phyloP scores from a whole-genome alignment of 495 filamentous ascomycete genomes.

The Chaetomium fimeti region DNA sequence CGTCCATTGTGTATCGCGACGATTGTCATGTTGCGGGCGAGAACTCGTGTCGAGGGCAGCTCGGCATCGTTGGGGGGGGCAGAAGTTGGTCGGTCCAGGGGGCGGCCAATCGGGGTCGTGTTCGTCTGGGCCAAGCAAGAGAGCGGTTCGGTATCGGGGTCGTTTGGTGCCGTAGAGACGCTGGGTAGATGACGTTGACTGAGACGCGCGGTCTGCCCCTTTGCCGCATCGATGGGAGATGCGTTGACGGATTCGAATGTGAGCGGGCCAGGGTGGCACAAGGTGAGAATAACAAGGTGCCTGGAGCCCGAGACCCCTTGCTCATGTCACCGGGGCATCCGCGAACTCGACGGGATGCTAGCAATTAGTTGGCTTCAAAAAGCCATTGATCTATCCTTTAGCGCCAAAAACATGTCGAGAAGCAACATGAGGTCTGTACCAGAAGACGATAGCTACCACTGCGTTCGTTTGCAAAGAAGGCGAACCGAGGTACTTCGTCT shows the following conservation, averaged over 20 bases:
- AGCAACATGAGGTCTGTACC: too few relatives aligned
- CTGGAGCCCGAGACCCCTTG: too few relatives aligned
- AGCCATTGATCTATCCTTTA: too few relatives aligned
- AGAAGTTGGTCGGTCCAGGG: not conserved
- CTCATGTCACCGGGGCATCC: too few relatives aligned
- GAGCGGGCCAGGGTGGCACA: not conserved
- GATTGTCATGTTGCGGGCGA: conserved; percentile 33
- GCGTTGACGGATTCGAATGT: not conserved
- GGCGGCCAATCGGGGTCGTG: not conserved
- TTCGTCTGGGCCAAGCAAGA: not conserved
- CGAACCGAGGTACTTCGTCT: too few relatives aligned
- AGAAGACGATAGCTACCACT: too few relatives aligned
- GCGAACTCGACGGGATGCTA: too few relatives aligned
- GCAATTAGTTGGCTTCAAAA: too few relatives aligned
- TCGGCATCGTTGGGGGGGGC: conserved; percentile 19
- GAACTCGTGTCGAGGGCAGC: conserved; percentile 8
- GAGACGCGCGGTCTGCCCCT: not conserved
- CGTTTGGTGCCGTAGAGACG: not conserved
- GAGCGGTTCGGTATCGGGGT: not conserved
- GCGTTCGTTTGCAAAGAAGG: too few relatives aligned
- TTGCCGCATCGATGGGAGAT: not conserved
- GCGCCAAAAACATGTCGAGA: too few relatives aligned
- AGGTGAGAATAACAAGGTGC: too few relatives aligned
- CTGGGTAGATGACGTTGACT: not conserved
- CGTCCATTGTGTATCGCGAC: conserved; percentile 48